Evolutionary conservation across 148 eudicot species (phyloP).

Genomic region (Cornus controversa): DNA sequence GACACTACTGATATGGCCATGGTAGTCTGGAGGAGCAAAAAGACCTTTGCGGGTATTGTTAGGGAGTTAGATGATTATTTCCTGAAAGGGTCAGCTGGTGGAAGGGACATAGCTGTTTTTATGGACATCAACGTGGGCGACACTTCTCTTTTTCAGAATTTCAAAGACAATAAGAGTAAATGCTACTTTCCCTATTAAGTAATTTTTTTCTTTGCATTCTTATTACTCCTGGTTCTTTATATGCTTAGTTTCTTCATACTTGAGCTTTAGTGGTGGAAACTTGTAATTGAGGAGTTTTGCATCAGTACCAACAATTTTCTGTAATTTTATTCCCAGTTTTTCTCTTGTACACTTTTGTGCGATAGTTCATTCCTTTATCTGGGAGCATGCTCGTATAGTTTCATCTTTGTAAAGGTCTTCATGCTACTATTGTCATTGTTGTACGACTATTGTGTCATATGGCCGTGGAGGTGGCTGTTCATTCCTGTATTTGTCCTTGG

Average conservation of each 20-base stretch:
- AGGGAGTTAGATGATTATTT: conserved; percentile 84
- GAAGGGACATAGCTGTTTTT: conserved; percentile 57
- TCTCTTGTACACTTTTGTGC: background rate
- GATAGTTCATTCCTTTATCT: background rate
- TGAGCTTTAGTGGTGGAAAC: background rate
- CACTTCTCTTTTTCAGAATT: conserved; percentile 34
- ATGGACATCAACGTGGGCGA: conserved; percentile 51
- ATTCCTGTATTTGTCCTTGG: background rate
- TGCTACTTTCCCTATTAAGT: background rate
- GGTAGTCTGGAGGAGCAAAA: conserved; percentile 63
- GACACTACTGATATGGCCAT: conserved; percentile 55
- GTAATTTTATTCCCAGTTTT: background rate
- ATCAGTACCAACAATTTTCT: background rate
- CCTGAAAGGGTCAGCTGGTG: conserved; percentile 63
- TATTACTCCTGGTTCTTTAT: no score
- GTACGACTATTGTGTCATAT: background rate
- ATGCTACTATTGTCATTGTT: background rate
- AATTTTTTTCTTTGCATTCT: background rate
- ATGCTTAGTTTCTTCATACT: background rate
- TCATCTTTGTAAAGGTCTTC: background rate
- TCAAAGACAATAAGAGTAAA: conserved; percentile 51
- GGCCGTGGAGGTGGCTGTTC: background rate
- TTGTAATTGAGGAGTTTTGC: background rate
- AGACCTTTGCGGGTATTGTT: conserved; percentile 51
- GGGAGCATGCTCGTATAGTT: background rate